Conservation (phyloP, 208 protist species). For the Novymonas esmeraldas region DNA sequence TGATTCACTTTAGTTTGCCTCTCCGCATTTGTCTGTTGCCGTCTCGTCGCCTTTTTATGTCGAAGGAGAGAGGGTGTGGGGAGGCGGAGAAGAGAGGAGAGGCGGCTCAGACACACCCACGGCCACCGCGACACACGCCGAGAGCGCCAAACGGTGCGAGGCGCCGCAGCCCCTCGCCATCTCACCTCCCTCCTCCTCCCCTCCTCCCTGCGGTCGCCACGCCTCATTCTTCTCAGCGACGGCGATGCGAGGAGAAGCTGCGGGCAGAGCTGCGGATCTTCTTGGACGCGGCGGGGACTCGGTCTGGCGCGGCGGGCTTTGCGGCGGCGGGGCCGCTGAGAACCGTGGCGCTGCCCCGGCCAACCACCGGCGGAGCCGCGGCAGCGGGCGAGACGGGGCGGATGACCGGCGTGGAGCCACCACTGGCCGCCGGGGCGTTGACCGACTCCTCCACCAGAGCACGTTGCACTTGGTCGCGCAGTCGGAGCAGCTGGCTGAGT, state of each 20-base stretch:
- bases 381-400: constrained; percentile 4
- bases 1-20: no score
- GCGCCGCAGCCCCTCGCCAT: no score
- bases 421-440: constrained; percentile 3
- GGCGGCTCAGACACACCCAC: not conserved
- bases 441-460: constrained; percentile 44
- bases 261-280: constrained; percentile 26
- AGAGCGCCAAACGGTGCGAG: not conserved
- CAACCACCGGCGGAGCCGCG: constrained; percentile 10
- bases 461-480: constrained; percentile 77
- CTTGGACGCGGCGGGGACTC: constrained; percentile 25
- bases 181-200: not conserved
- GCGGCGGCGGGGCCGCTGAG: constrained; percentile 1
- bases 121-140: no score
- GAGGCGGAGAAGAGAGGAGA: no score
- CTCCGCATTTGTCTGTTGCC: no score
- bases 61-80: no score
- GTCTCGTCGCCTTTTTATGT: no score
- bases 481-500: constrained; percentile 71
- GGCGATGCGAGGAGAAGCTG: constrained; percentile 15
- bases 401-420: constrained; percentile 19
- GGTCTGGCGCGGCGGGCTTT: not conserved
- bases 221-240: not conserved
- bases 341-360: not conserved
- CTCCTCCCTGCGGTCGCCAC: not conserved